Evolutionary conservation across 129 eudicot genomes (phyloP), one percentile per base, ranked within the genome.

Genomic region (Helianthus annuus): DNA sequence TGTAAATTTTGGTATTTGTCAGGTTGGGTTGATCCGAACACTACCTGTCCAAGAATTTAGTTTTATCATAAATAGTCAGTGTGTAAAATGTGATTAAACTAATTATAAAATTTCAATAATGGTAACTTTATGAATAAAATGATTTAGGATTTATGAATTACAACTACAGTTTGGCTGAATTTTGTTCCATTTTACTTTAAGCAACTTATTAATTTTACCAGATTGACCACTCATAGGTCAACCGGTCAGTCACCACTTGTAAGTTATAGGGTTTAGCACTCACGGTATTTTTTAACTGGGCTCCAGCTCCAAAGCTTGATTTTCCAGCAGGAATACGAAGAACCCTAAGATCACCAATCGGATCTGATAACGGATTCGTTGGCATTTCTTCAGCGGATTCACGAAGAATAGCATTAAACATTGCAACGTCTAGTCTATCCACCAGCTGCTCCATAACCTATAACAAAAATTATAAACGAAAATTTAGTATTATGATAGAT

Each of bases 391-490:
- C 90, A 59, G 83, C 90, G 52, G 96, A 85, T 78, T 89, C 90
- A 64, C 97, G 98, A 72, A 93, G 96, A 74, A 89, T 83, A 27
- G 97, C 98, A 61, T 93, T 93, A 76, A 93, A 93, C 98, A 93
- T 93, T 22, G 97, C 98, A 66, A 94, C 91, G 69, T 94, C 97
- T 49, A 94, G 71, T 83, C 97, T 84, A 75, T 81, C 85, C 69
- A 88, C 97, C 77, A 94, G 83, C 80, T 94, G 98, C 86, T 90
- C 89, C 96, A 94, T 87, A 40, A 94, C 98, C 98, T 94, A 69
- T 17, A 82, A 49, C 32, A 39, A 22, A 51, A 32, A 60, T 0
- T 51, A 15, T 40, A 38, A 46, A 19, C 0, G 49, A 13, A 72
- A 13, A 42, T 14, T 12, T 39, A 9, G 66, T 52, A 64, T 11